Evolutionary conservation across 1,139 yeast species (phyloP), one percentile per base, ranked within the genome.

Genomic region (Yamadazyma mexicana): DNA sequence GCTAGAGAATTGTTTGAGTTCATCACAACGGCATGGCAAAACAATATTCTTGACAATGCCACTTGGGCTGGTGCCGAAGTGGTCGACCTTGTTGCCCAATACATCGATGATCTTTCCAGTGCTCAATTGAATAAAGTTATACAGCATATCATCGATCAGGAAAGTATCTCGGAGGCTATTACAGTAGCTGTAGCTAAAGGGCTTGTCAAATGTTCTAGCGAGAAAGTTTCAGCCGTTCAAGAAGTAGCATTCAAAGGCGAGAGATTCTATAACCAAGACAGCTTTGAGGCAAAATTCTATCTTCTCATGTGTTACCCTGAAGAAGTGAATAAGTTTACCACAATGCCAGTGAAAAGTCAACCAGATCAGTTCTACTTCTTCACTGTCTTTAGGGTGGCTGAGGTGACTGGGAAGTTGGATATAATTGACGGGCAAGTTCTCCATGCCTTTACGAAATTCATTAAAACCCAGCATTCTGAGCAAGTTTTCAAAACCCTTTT

Each of bases 1-100:
- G 83, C 83, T 5, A 75, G 94, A 64, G 88, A 83, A 39, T 63
- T 80, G 32, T 61, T 60, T 8, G 58, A 60, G 4, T 83, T 84
- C 47, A 64, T 79, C 36, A 56, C 61, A 3, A 44, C 50, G 0
- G 55, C 69, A 11, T 82, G 86, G 83, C 59, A 64, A 11, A 39
- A 50, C 2, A 62, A 70, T 4, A 59, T 72, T 10, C 37, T 52
- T 3, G 48, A 54, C 17, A 35, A 24, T 9, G 40, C 3, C 40
- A 17, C 54, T 31, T 65, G 75, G 64, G 48, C 43, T 8, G 53
- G 64, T 2, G 47, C 50, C 2, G 53, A 51, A 2, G 68, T 76
- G 34, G 49, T 69, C 1, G 46, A 54, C 2, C 45, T 59, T 3
- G 69, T 81, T 2, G 58, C 86, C 0, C 47, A 53, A 2, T 58